Conservation (phyloP, 2,329 filamentous ascomycete genomes). For the Colletotrichum tanaceti region DNA sequence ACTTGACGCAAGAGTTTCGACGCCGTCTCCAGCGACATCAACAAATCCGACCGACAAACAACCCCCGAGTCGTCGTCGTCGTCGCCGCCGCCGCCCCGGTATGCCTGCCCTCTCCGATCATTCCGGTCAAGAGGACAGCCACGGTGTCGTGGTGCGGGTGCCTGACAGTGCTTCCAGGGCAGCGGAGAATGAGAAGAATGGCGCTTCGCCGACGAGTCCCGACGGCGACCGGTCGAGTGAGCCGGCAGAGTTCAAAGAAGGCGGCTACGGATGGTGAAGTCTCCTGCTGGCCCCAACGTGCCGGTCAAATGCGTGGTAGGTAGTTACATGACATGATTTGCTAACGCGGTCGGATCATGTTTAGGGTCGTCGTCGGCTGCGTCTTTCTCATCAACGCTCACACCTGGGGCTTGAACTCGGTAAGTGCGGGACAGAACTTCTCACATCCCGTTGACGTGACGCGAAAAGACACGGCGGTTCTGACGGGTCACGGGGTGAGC, state of each 20-base stretch:
- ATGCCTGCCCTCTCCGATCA: slow-evolving; percentile 30
- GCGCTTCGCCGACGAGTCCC: slow-evolving; percentile 11
- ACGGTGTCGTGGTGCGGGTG: slow-evolving; percentile 31
- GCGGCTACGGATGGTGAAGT: slow-evolving; percentile 71
- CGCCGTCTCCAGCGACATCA: not conserved
- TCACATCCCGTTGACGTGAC: not conserved
- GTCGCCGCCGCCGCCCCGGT: slow-evolving; percentile 36
- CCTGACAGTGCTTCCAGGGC: slow-evolving; percentile 36
- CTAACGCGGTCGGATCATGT: slow-evolving; percentile 5
- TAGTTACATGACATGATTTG: not conserved
- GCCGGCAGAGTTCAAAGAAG: slow-evolving; percentile 58
- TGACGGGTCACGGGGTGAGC: slow-evolving; percentile 27
- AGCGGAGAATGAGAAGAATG: slow-evolving; percentile 30
- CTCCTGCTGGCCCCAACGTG: slow-evolving; percentile 1
- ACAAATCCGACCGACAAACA: slow-evolving; percentile 1
- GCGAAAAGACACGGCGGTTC: slow-evolving; percentile 2
- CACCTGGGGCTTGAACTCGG: slow-evolving; percentile 80
- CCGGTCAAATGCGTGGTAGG: not conserved
- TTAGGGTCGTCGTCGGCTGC: slow-evolving; percentile 64
- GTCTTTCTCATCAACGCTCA: slow-evolving; percentile 73
- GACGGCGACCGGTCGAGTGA: slow-evolving; percentile 9
- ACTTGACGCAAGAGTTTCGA: too few species aligned
- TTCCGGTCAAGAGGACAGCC: slow-evolving; percentile 22
- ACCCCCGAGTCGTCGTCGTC: not conserved
- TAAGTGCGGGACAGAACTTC: slow-evolving; percentile 48